Evolutionary conservation across 2,329 filamentous ascomycete species (phyloP), one percentile per base, ranked within the genome.

Genomic region (Xylaria multiplex): DNA sequence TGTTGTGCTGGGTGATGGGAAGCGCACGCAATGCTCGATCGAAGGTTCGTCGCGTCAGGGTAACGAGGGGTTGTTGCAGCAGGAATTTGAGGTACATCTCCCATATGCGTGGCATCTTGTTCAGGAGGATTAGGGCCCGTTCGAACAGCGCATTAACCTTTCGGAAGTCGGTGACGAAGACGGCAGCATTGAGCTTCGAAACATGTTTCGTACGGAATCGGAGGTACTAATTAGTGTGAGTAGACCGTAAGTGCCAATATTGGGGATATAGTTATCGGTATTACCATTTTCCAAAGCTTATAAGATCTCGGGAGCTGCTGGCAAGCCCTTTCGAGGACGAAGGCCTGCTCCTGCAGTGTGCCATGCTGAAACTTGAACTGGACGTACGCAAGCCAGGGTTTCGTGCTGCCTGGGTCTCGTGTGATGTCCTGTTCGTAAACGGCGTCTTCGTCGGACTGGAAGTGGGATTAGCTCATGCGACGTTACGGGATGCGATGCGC

Each of bases 81-180:
- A 99, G 84, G 76, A 99, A 98, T 55, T 87, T 87, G 68, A 99
- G 88, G 78, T 97, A 99, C 89, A 98, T 93, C 78, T 97, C 94
- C 96, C 96, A 99, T 77, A 99, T 96, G 71, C 89, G 88, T 27
- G 96, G 96, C 96, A 99, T 99, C 82, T 99, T 99, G 82, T 99
- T 97, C 68, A 99, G 86, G 46, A 99, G 85, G 65, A 97, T 92
- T 58, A 99, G 83, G 3, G 96, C 94, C 72, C 93, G 88, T 81
- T 99, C 96, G 77, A 97, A 99, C 46, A 98, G 88, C 60, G 92
- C 86, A 78, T 99, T 99, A 77, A 98, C 93, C 80, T 98, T 99
- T 76, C 90, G 87, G 80, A 91, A 98, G 76, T 99, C 94, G 65
- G 87, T 82, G 59, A 88, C 88, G 78, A 92, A 93, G 64, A 90